Conservation (phyloP, 176 grass and related monocot species). For the Raddia distichophylla region DNA sequence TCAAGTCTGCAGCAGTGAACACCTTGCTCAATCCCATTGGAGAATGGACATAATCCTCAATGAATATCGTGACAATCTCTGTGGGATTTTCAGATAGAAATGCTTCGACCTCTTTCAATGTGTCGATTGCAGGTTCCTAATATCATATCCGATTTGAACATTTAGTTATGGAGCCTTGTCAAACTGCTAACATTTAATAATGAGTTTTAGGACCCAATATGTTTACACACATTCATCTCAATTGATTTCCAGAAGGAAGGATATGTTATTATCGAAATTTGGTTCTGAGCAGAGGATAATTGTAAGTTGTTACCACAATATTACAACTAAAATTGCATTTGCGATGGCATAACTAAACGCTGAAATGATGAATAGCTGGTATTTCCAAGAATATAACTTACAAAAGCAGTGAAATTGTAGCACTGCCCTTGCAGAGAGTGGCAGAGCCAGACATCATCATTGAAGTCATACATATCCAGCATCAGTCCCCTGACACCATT, state of each 20-base stretch:
- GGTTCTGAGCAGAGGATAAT: neutral
- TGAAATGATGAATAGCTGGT: neutral
- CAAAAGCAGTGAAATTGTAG: conserved; percentile 97
- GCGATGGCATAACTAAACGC: neutral
- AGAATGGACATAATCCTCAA: conserved; percentile 87
- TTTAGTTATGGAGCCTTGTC: conserved; percentile 24
- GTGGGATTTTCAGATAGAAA: conserved; percentile 87
- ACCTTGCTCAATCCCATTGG: conserved; percentile 82
- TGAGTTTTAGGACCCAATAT: neutral
- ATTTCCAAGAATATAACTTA: conserved; percentile 49
- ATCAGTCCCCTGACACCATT: conserved; percentile 92
- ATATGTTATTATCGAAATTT: neutral
- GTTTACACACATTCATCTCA: neutral
- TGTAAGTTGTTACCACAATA: neutral
- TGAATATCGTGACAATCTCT: conserved; percentile 93
- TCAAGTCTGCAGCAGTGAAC: conserved; percentile 76
- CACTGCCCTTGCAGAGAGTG: conserved; percentile 94
- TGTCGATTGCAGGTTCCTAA: conserved; percentile 90
- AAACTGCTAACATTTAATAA: neutral
- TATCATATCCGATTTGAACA: conserved; percentile 46
- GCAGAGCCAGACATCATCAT: conserved; percentile 87
- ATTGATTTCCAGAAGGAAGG: neutral
- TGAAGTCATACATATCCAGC: conserved; percentile 98
- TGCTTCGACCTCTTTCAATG: conserved; percentile 86
- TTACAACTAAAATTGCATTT: conserved; percentile 16